These are phyloP conservation scores for Cystofilobasidium bisporidii DNA, from an alignment of 768 basidiomycete species.

Conservation along the genomic window DNA sequence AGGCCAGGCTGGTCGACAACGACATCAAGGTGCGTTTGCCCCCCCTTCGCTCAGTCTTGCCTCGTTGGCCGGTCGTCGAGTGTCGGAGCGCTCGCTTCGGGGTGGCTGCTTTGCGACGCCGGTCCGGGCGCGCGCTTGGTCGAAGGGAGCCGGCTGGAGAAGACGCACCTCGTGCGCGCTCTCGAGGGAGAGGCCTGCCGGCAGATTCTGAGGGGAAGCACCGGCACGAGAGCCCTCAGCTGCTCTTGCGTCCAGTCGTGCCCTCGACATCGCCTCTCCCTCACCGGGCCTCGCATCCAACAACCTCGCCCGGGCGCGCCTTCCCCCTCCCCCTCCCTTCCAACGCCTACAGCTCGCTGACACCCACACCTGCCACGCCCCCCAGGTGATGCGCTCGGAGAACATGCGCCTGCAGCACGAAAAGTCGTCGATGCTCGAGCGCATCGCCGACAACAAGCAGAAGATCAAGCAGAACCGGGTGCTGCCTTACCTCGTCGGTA, in stretches of 20 bases:
- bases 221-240: too few species aligned
- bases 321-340: not conserved
- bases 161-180: too few species aligned
- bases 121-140: too few species aligned
- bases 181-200: too few species aligned
- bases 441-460: constrained; percentile 93
- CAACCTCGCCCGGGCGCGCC: not conserved
- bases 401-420: constrained; percentile 84
- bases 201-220: too few species aligned
- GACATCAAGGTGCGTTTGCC: constrained; percentile 76
- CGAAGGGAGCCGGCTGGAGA: too few species aligned
- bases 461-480: constrained; percentile 99
- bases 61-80: not conserved
- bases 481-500: constrained; percentile 91
- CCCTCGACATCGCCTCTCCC: too few species aligned
- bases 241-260: too few species aligned
- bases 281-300: too few species aligned
- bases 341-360: too few species aligned
- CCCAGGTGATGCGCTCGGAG: constrained; percentile 92
- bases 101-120: too few species aligned
- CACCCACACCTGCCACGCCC: not conserved
- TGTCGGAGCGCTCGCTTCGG: not conserved
- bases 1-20: constrained; percentile 88
- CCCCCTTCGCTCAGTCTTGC: not conserved
- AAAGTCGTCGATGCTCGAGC: constrained; percentile 92